Percentiles rank a stretch among this genome's conserved stretches.
Conservation (phyloP, 352 stramenopile genomes). For the Albugo candida region DNA sequence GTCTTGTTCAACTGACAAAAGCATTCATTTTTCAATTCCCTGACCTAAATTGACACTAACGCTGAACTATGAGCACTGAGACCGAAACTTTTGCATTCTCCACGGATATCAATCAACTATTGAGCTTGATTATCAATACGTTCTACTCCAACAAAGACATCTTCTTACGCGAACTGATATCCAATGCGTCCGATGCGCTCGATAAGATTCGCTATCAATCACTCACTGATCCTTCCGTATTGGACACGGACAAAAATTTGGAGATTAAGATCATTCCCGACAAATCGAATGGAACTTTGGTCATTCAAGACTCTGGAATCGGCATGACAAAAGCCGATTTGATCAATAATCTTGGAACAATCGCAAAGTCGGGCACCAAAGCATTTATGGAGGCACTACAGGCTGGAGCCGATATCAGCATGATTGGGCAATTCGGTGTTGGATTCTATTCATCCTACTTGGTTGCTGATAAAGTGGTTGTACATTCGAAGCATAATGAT, state of each 20-base stretch:
- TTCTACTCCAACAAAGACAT: slow-evolving; percentile 99
- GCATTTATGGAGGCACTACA: slow-evolving; percentile 98
- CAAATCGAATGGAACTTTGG: slow-evolving; percentile 99
- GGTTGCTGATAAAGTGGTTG: slow-evolving; percentile 96
- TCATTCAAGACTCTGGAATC: slow-evolving; percentile 96
- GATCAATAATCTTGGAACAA: slow-evolving; percentile 99
- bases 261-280: slow-evolving; percentile 99
- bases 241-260: slow-evolving; percentile 94
- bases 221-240: slow-evolving; percentile 88
- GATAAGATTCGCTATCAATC: slow-evolving; percentile 97
- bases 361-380: slow-evolving; percentile 99
- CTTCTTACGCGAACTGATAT: slow-evolving; percentile 94
- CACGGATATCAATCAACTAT: slow-evolving; percentile 99
- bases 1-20: too few species aligned
- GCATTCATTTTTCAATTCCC: not conserved
- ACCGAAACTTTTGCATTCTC: slow-evolving; percentile 98
- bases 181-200: slow-evolving; percentile 91
- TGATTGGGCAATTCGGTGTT: slow-evolving; percentile 99
- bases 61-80: slow-evolving; percentile 55
- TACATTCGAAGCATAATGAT: slow-evolving; percentile 98
- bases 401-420: slow-evolving; percentile 95
- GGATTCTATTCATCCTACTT: slow-evolving; percentile 99
- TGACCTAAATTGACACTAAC: not conserved
- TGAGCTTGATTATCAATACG: slow-evolving; percentile 96
- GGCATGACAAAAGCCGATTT: slow-evolving; percentile 99